Percentiles rank a stretch among this genome's conserved stretches.
Evolutionary conservation across 345 rosid genomes (phyloP).

Genomic region (Laguncularia racemosa): DNA sequence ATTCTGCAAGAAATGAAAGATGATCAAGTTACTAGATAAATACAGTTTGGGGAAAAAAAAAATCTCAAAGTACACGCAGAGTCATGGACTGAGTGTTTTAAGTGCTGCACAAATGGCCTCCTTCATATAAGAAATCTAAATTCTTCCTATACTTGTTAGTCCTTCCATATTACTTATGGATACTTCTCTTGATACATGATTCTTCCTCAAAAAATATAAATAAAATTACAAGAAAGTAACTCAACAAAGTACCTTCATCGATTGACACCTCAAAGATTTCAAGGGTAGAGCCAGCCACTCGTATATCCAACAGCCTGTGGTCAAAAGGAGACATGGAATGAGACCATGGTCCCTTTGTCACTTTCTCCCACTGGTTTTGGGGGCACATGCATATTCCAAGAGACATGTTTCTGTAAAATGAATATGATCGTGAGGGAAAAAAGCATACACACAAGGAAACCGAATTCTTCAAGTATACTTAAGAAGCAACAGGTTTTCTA

Average conservation of each 20-base stretch:
- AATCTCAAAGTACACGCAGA: slow-evolving; percentile 12
- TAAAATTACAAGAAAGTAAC: not conserved
- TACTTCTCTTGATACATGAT: too few species aligned
- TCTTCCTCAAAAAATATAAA: not conserved
- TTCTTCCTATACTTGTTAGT: too few species aligned
- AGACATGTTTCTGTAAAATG: slow-evolving; percentile 60
- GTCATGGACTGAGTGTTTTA: too few species aligned
- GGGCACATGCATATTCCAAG: slow-evolving; percentile 76
- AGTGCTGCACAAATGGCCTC: too few species aligned
- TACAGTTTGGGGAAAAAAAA: not conserved
- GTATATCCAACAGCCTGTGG: slow-evolving; percentile 62
- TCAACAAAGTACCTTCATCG: slow-evolving; percentile 46
- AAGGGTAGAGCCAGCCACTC: slow-evolving; percentile 36
- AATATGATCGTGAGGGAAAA: slow-evolving; percentile 1
- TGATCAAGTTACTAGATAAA: too few species aligned
- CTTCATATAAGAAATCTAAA: too few species aligned
- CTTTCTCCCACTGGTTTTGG: slow-evolving; percentile 69
- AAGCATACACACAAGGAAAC: not conserved
- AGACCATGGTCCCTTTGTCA: slow-evolving; percentile 63
- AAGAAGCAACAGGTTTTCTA: not conserved
- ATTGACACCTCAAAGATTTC: slow-evolving; percentile 44
- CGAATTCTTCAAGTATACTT: not conserved
- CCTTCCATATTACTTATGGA: too few species aligned
- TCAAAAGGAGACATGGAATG: slow-evolving; percentile 86
- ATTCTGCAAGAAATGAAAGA: slow-evolving; percentile 32